Base-by-base conservation (phyloP, 2,329 filamentous ascomycete genomes). In the Penicillium italicum region DNA sequence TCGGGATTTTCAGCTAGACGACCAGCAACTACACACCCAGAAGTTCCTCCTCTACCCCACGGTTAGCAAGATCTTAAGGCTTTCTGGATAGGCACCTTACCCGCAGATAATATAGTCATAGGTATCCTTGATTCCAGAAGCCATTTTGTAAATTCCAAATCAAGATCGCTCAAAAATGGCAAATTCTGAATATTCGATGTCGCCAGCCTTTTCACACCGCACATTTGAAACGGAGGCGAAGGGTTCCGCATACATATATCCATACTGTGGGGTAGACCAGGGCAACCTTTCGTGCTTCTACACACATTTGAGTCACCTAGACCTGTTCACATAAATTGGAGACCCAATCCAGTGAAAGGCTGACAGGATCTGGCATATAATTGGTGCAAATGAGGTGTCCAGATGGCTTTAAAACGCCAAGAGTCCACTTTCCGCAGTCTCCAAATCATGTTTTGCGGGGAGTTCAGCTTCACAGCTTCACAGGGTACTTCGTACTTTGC, bases 1-100 rank as follows among this genome's bases (percentile, higher is more conserved):
- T 76, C 68, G 3, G 68, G 66, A 33, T 79, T 74, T 61, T 80
- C 77, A 0, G 77, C 77, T 2, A 80, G 69, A 14, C 78, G 77
- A 12, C 72, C 76, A 22, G 78, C 78, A 33, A 80, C 74, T 1
- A 80, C 78, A 60, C 77, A 79, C 20, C 78, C 78, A 5, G 78
- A 71, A 7, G 78, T 80, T 7, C 78, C 78, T 36, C 77, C 78
- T 50, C 78, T 77, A 28, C 8, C 4, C 12, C 5, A 20, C 22
- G 2, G 26, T 62, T 14, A 59, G 42, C 40, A 44, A 43, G 9
- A 16, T 18, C 10, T 4, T 20, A 16, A 22, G 16, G 11, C 31
- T 3, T 3, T 14, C 3, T 4, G 1, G 11, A 9, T 33, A 12
- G 40, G 30, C 36, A 14, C 57, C 62, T 53, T 53, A 69, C 68